Evolutionary conservation across 345 rosid species (phyloP).

Genomic region (Toxicodendron radicans): DNA sequence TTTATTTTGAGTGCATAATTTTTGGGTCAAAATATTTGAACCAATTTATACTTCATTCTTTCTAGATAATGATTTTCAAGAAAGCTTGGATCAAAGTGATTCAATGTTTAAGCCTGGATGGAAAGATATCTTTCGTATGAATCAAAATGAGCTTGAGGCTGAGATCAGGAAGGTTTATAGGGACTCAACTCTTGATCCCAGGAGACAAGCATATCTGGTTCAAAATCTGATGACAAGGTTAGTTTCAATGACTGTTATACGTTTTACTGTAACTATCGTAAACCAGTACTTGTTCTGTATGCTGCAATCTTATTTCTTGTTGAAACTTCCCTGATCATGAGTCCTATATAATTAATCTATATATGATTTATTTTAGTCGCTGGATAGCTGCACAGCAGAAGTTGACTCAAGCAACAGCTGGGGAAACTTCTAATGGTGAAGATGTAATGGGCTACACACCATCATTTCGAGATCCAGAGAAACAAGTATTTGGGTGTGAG

Average conservation of each 20-base stretch:
- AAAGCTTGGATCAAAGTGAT: conserved; percentile 63
- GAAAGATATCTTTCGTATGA: conserved; percentile 93
- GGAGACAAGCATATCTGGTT: conserved; percentile 67
- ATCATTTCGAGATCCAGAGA: conserved; percentile 52
- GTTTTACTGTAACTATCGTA: conserved; percentile 11
- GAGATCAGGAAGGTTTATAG: conserved; percentile 67
- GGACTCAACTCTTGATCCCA: conserved; percentile 66
- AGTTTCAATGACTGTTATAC: conserved; percentile 12
- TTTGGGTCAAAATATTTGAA: conserved; percentile 17
- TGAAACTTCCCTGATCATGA: background rate
- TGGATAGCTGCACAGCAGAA: conserved; percentile 80
- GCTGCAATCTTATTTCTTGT: background rate
- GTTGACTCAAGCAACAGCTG: conserved; percentile 34
- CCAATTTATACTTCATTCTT: conserved; percentile 24
- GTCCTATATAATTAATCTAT: conserved; percentile 9
- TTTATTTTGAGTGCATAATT: background rate
- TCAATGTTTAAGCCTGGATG: conserved; percentile 93
- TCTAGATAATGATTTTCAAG: conserved; percentile 54
- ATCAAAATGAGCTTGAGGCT: conserved; percentile 70
- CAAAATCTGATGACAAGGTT: conserved; percentile 72
- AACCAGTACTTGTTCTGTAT: background rate
- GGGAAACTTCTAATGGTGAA: conserved; percentile 42
- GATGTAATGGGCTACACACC: conserved; percentile 41
- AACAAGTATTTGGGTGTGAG: conserved; percentile 57
- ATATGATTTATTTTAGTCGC: conserved; percentile 41